Conservation (phyloP, 371 early-diverging fungal species). For the Mortierella sp. region DNA sequence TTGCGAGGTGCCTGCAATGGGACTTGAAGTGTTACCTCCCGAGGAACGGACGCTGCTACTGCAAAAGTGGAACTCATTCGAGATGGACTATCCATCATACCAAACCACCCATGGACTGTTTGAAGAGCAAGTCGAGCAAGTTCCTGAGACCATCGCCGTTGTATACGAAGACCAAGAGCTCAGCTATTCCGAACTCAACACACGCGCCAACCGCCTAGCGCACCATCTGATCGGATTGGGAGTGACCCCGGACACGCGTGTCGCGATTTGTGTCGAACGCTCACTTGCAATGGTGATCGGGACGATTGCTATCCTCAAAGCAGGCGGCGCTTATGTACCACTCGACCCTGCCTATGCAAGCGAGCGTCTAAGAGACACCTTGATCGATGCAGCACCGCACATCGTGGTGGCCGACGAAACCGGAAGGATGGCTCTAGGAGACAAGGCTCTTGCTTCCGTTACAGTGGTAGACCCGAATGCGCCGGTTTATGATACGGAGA, state of each 20-base stretch:
- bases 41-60: too few relatives aligned
- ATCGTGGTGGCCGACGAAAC: slow-evolving; percentile 7
- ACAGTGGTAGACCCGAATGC: too few relatives aligned
- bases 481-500: too few relatives aligned
- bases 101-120: slow-evolving; percentile 5
- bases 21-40: too few relatives aligned
- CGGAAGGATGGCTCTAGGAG: not conserved
- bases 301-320: slow-evolving; percentile 13
- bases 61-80: too few relatives aligned
- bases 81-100: not conserved
- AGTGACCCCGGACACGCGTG: slow-evolving; percentile 9
- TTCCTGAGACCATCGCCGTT: slow-evolving; percentile 19
- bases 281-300: slow-evolving; percentile 11
- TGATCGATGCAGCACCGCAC: slow-evolving; percentile 6
- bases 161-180: slow-evolving; percentile 13
- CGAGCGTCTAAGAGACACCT: slow-evolving; percentile 11
- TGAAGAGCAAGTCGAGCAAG: slow-evolving; percentile 10
- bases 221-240: slow-evolving; percentile 2
- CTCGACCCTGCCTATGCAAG: slow-evolving; percentile 17
- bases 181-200: slow-evolving; percentile 13
- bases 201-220: slow-evolving; percentile 5
- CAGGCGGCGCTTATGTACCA: slow-evolving; percentile 22
- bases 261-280: slow-evolving; percentile 14
- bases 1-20: not conserved
- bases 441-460: too few relatives aligned